Evolutionary conservation across 2,329 filamentous ascomycete species (phyloP).

Genomic region (Ciborinia camelliae): DNA sequence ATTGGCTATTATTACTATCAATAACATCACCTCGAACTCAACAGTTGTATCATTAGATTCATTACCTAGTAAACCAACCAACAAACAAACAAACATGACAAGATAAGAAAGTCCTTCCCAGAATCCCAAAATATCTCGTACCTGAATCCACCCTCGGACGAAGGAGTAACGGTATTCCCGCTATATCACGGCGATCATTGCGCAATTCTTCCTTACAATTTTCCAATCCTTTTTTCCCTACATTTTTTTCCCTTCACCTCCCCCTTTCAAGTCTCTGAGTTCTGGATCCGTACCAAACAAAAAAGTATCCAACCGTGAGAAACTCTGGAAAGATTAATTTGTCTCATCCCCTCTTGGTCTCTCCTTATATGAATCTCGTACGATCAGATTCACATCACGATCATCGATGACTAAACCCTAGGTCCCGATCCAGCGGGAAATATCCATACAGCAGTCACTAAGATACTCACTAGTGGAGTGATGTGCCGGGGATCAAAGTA

Average conservation of each 20-base stretch:
- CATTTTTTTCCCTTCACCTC: too few species aligned
- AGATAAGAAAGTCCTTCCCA: not conserved
- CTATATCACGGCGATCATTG: conserved; percentile 1
- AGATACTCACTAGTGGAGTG: conserved; percentile 4
- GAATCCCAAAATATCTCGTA: not conserved
- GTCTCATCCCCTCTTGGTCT: conserved; percentile 9
- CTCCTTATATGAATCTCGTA: not conserved
- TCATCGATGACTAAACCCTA: not conserved
- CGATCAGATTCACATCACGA: not conserved
- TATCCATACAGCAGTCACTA: too few species aligned
- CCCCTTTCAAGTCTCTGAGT: not conserved
- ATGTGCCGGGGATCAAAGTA: not conserved
- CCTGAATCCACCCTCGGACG: not conserved
- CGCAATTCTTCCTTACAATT: conserved; percentile 14
- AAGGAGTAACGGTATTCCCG: conserved; percentile 2
- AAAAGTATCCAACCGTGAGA: not conserved
- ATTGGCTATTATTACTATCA: conserved; percentile 4
- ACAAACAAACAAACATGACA: not conserved
- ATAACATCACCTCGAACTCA: not conserved
- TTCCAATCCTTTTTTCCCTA: not conserved
- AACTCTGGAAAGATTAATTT: not conserved
- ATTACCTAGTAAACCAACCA: not conserved
- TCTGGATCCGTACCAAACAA: not conserved
- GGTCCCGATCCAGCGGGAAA: not conserved
- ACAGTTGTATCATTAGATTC: too few species aligned